Evolutionary conservation across 495 filamentous ascomycete genomes (phyloP), one percentile per base, ranked within the genome.

Genomic region (Rostrohypoxylon terebratum): DNA sequence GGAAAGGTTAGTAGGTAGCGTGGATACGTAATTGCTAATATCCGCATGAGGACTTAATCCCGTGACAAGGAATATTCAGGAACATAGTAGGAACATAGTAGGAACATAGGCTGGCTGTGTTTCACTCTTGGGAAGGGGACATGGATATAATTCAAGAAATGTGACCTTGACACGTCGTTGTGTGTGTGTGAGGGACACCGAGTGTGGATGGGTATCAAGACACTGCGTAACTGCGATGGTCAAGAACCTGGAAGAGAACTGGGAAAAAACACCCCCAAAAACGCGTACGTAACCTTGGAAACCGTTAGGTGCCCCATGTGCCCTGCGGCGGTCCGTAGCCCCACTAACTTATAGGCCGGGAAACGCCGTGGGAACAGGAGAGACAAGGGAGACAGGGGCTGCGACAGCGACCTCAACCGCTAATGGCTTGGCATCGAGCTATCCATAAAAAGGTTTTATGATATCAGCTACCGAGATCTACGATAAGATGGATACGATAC

Each of bases 151-250:
- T 48, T 18, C 42, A 44, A 16, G 51, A 64, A 44, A 53, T 38
- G 60, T 70, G 54, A 48, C 50, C 45, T 18, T 4, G 34, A 59
- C 54, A 40, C 60, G 59, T 70, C 40, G 60, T 64, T 59, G 33
- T 18, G 59, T 58, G 40, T 57, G 25, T 62, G 45, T 16, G 21
- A 45, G 23, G n/a, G 34, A 45, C 28, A 55, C 16, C 31, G 47
- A 33, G 45, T 62, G 55, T n/a, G 16, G 20, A 57, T 9, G n/a
- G 21, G 44, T 47, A 55, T 36, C 47, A 20, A 50, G 23, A 16
- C 16, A 55, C 51, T 34, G 36, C n/a, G 51, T 31, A 20, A 23
- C 33, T 20, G 25, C 21, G 44, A 7, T 7, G 18, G 40, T 51
- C n/a, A 31, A 69, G 66, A 69, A 58, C 63, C 59, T 38, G 63